Percentiles rank a stretch among this genome's conserved stretches.
Evolutionary conservation across 2,329 filamentous ascomycete species (phyloP).

Genomic region (Penicillium italicum): DNA sequence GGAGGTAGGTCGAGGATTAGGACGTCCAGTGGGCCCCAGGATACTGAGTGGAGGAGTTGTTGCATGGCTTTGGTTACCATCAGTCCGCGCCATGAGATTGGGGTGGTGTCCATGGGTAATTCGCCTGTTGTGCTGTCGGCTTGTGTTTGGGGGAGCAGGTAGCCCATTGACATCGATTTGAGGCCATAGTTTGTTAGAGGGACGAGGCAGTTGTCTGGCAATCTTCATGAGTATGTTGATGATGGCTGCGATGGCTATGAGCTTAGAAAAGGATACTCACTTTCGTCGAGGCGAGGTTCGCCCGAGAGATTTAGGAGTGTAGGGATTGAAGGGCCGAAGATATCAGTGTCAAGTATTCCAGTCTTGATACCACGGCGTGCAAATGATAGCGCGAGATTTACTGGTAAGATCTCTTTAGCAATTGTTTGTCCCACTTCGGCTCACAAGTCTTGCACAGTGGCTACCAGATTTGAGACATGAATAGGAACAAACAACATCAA

Average conservation of each 20-base stretch:
- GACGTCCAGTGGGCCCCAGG: conserved; percentile 86
- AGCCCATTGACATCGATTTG: conserved; percentile 99
- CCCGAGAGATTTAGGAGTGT: conserved; percentile 79
- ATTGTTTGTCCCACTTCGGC: not conserved
- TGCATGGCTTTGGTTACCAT: conserved; percentile 98
- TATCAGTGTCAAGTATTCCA: conserved; percentile 91
- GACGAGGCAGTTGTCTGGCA: conserved; percentile 57
- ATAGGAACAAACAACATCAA: conserved; percentile 6
- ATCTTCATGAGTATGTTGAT: conserved; percentile 10
- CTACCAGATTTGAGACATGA: not conserved
- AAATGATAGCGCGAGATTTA: conserved; percentile 82
- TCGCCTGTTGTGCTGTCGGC: conserved; percentile 25
- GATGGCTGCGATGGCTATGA: not conserved
- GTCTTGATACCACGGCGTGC: conserved; percentile 75
- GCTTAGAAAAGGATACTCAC: conserved; percentile 50
- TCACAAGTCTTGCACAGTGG: not conserved
- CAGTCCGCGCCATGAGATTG: conserved; percentile 89
- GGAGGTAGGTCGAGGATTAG: conserved; percentile 88
- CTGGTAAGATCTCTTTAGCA: conserved; percentile 27
- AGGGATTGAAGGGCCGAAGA: conserved; percentile 93
- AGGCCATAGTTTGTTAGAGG: conserved; percentile 92
- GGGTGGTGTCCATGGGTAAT: conserved; percentile 53
- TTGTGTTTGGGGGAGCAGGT: conserved; percentile 58
- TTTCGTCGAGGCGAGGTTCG: conserved; percentile 70
- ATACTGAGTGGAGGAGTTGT: conserved; percentile 90